Percentiles rank a stretch among this genome's conserved stretches.
phyloP scores from a whole-genome alignment of 257 asterid genomes.

The Gentiana macrophylla region DNA sequence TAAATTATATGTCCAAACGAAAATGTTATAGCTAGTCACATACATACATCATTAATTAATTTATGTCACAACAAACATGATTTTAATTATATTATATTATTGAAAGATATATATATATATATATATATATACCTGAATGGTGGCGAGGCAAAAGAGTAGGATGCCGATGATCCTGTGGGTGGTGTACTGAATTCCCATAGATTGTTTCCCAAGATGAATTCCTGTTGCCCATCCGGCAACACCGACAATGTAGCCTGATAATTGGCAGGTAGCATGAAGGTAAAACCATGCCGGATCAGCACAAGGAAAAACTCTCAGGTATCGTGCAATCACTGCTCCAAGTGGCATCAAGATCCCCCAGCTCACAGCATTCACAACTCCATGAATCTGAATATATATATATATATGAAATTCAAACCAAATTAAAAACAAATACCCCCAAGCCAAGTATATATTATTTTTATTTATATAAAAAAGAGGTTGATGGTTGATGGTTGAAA shows the following conservation, averaged over 20 bases:
- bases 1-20: no score
- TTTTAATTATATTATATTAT: no score
- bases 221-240: conserved; percentile 87
- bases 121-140: conserved; percentile 40
- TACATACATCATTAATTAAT: no score
- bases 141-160: conserved; percentile 50
- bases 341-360: conserved; percentile 76
- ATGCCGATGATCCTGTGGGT: conserved; percentile 60
- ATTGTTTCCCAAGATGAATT: conserved; percentile 53
- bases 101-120: no score
- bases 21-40: no score
- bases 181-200: conserved; percentile 28
- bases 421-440: neutral
- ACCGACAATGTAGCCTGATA: conserved; percentile 56
- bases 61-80: no score
- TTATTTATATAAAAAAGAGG: neutral
- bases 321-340: conserved; percentile 57
- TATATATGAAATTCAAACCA: no score
- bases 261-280: conserved; percentile 50
- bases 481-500: neutral
- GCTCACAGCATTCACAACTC: conserved; percentile 64
- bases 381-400: conserved; percentile 35
- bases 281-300: conserved; percentile 76
- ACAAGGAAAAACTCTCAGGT: conserved; percentile 58
- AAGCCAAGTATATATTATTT: neutral